Evolutionary conservation across 331 rosid species (phyloP), one percentile per base, ranked within the genome.

Genomic region (Prunus yedoensis): DNA sequence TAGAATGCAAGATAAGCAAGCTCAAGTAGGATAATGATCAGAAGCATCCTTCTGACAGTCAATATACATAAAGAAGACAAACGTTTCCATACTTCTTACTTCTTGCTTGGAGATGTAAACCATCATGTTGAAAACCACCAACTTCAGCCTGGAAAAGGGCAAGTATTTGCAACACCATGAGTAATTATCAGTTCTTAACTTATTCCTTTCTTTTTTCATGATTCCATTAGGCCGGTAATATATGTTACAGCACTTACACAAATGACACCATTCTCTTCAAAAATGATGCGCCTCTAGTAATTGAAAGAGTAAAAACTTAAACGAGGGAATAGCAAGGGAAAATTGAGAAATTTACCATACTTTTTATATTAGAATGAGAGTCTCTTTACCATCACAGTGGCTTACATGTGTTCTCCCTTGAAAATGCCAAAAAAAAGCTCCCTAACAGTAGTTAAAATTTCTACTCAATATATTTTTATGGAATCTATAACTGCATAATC

Each of bases 21-120:
- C 9, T 38, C 43, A 38, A 38, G 52, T 47, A 12, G 13, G 52
- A 13, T 47, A 47, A 47, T 47, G 35, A 2, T 72, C 25, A 35
- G 23, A 56, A 7, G 21, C 23, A 57, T 41, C 46, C 25, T 6
- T 10, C 7, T 41, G 14, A 3, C 52, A 45, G 50, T 61, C 13
- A n/a, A 61, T 2, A 28, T 6, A 58, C 15, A 61, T 15, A 18
- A 50, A 52, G 25, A 41, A 45, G 69, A 74, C 87, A 53, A 50
- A 90, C 99, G 96, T 94, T 94, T 47, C 97, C 99, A 66, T 89
- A 94, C 80, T 92, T 92, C 83, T 88, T 92, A 79, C 97, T 94
- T 88, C 97, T 85, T 78, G 97, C 97, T 83, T 94, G 99, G 79
- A 94, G 93, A 81, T 94, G 97, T 73, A 94, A 82, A 59, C 99